phyloP scores from a whole-genome alignment of 179 eudicot species.

The Drosera spatulata region DNA sequence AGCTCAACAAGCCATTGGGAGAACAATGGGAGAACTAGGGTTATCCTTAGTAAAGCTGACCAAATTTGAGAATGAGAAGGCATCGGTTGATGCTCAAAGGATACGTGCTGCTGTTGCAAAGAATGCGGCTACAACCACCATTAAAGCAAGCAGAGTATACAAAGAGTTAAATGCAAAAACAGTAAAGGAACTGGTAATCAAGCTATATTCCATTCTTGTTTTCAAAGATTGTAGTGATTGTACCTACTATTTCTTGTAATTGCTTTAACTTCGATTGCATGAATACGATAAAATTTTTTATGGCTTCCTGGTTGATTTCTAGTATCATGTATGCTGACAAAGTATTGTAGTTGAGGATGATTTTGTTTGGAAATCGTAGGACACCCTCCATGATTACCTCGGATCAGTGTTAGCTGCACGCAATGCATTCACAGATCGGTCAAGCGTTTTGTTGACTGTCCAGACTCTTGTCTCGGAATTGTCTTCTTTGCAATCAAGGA shows the following conservation, averaged over 20 bases:
- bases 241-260: no score
- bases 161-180: constrained; percentile 79
- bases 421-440: constrained; percentile 81
- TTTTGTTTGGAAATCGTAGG: constrained; percentile 10
- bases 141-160: constrained; percentile 11
- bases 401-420: constrained; percentile 72
- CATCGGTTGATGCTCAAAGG: constrained; percentile 45
- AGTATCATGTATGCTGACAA: no score
- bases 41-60: constrained; percentile 64
- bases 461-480: constrained; percentile 86
- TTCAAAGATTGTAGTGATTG: no score
- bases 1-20: constrained; percentile 85
- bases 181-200: constrained; percentile 64
- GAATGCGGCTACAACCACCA: constrained; percentile 68
- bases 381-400: constrained; percentile 59
- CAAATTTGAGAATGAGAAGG: constrained; percentile 18
- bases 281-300: no score
- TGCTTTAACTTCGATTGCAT: no score
- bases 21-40: constrained; percentile 93
- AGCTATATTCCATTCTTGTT: no score
- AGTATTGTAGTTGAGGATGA: no score
- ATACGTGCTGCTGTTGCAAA: constrained; percentile 68
- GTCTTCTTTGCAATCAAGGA: constrained; percentile 53
- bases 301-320: no score
- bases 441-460: constrained; percentile 87